These are phyloP conservation scores for Pseudocercospora ulei DNA, from an alignment of 2,329 filamentous ascomycete species.

Conservation along the genomic window DNA sequence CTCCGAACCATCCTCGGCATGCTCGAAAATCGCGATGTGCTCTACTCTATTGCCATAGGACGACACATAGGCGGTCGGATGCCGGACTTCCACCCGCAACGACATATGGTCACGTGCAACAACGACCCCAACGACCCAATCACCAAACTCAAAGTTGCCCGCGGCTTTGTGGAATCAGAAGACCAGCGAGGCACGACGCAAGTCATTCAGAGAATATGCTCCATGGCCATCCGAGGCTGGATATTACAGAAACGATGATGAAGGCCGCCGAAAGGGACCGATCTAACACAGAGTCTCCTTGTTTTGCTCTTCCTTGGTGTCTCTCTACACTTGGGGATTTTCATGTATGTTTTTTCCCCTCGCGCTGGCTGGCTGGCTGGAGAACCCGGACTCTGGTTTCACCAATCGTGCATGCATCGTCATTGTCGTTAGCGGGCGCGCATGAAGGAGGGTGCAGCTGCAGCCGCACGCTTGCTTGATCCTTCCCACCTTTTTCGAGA, in stretches of 20 bases:
- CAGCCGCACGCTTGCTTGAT: too few relatives aligned
- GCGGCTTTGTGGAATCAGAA: constrained; percentile 42
- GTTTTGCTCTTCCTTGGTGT: too few relatives aligned
- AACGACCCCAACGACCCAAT: constrained; percentile 36
- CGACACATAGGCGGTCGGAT: constrained; percentile 60
- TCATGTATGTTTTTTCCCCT: too few relatives aligned
- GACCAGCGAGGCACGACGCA: constrained; percentile 41
- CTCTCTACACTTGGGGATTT: too few relatives aligned
- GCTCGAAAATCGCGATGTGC: constrained; percentile 76
- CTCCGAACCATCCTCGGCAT: constrained; percentile 65
- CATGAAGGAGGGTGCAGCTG: too few relatives aligned
- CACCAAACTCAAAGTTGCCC: constrained; percentile 43
- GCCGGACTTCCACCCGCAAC: constrained; percentile 36
- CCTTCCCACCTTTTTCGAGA: too few relatives aligned
- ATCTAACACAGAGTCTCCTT: too few relatives aligned
- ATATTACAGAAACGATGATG: constrained; percentile 27
- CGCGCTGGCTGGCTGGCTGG: too few relatives aligned
- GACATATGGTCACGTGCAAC: constrained; percentile 23
- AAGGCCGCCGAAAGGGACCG: too few relatives aligned
- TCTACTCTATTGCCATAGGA: constrained; percentile 78
- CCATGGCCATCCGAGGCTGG: constrained; percentile 43
- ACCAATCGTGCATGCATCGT: too few relatives aligned
- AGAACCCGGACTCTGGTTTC: too few relatives aligned
- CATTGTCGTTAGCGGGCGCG: too few relatives aligned
- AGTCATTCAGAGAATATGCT: constrained; percentile 42